Evolutionary conservation across 352 stramenopile genomes (phyloP), one percentile per base, ranked within the genome.

Genomic region (Peronosclerospora sorghi): DNA sequence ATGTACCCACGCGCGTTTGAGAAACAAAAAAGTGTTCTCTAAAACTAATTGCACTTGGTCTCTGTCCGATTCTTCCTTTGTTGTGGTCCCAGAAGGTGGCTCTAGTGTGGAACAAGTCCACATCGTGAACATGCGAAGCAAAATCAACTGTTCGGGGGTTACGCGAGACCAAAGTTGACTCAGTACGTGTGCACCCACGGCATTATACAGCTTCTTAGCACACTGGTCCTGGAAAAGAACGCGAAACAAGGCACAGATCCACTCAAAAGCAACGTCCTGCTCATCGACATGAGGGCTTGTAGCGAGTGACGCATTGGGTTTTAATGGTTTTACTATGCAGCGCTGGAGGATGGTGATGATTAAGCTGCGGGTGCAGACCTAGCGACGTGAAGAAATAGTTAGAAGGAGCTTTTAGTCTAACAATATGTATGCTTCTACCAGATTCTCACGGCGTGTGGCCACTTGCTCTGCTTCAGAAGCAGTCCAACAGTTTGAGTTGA

Each of bases 101-200:
- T 51, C 47, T 4, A 23, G 8, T 6, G 32, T 37, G 8, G 47
- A 53, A 32, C 61, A 28, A 20, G 73, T 59, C 69, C 69, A 86
- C 59, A 83, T 69, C 1, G 56, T 68, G 41, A 87, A 66, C 73
- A 91, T 87, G 8, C 69, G 73, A 30, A 91, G 30, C 32, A 86
- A 51, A 29, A 91, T 84, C 28, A 88, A 59, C 37, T 91, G 75
- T 43, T 91, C 78, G 0, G 78, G 78, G 26, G 78, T 88, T 32
- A 91, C 71, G 19, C 74, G 65, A 38, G 75, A 86, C 75, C 78
- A 91, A 15, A 91, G 55, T 30, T 68, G 66, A 46, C 78, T 91
- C 0, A 90, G 57, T 50, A 90, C 67, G 51, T 84, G 72, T 5
- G 73, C 75, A 2, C 78, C 69, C 0, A 90, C 70, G 2, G 70